phyloP scores from a whole-genome alignment of 108 stramenopile species.

The Conticribra weissflogii region DNA sequence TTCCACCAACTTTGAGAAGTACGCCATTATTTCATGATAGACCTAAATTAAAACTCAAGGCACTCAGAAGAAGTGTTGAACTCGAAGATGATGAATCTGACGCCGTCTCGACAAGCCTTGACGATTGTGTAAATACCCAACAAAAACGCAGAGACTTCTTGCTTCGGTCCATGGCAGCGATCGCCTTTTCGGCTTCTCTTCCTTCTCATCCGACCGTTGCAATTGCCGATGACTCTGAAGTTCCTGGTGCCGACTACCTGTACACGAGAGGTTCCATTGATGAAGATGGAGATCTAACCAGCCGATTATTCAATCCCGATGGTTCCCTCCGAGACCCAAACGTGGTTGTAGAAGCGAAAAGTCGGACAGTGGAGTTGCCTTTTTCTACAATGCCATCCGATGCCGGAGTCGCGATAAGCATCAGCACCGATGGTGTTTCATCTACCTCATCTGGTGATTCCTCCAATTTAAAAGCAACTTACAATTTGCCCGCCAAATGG shows the following conservation, averaged over 20 bases:
- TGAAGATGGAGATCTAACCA: conserved; percentile 53
- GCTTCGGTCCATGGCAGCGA: conserved; percentile 4
- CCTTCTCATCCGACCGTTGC: conserved; percentile 7
- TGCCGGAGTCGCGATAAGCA: conserved; percentile 47
- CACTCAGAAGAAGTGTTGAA: background rate
- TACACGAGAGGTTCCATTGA: conserved; percentile 16
- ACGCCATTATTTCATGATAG: background rate
- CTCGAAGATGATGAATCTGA: background rate
- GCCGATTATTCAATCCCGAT: conserved; percentile 73
- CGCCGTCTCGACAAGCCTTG: background rate
- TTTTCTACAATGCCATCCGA: conserved; percentile 39
- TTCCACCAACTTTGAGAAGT: conserved; percentile 1
- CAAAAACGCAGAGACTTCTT: conserved; percentile 38
- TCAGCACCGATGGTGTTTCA: conserved; percentile 29
- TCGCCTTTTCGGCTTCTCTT: conserved; percentile 10
- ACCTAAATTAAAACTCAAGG: background rate
- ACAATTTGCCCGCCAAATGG: conserved; percentile 79
- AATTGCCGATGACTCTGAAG: conserved; percentile 24
- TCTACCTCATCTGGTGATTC: conserved; percentile 27
- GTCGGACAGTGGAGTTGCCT: conserved; percentile 44
- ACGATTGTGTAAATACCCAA: background rate
- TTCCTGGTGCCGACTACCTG: too few relatives aligned
- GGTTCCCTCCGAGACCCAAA: conserved; percentile 62
- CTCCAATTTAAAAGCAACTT: conserved; percentile 43
- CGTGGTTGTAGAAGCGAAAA: conserved; percentile 59